phyloP scores from a whole-genome alignment of 2,329 filamentous ascomycete genomes.

The Fusarium devonianum region DNA sequence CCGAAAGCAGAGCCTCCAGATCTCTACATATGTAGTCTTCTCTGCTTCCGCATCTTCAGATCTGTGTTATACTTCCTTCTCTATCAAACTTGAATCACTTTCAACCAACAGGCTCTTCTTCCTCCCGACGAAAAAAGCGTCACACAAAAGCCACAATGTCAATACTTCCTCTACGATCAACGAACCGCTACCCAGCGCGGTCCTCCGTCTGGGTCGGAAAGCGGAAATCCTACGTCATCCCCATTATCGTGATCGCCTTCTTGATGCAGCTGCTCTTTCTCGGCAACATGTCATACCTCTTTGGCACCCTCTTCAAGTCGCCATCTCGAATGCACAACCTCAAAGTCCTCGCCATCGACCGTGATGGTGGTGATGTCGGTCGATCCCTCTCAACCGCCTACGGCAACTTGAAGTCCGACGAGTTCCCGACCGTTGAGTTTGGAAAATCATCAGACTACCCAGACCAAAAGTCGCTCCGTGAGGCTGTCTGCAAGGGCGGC shows the following conservation, averaged over 20 bases:
- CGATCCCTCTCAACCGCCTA: slow-evolving; percentile 42
- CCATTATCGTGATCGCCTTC: not conserved
- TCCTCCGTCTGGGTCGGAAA: slow-evolving; percentile 8
- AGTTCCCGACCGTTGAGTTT: slow-evolving; percentile 43
- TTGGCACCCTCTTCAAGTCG: slow-evolving; percentile 41
- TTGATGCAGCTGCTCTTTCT: slow-evolving; percentile 12
- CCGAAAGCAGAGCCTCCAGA: too few relatives aligned
- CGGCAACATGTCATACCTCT: slow-evolving; percentile 40
- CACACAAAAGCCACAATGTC: slow-evolving; percentile 1
- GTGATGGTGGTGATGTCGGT: slow-evolving; percentile 42
- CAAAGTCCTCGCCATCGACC: slow-evolving; percentile 39
- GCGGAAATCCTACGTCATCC: slow-evolving; percentile 10
- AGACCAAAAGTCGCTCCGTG: slow-evolving; percentile 27
- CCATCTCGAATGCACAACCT: slow-evolving; percentile 28
- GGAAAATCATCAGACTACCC: slow-evolving; percentile 32
- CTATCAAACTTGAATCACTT: too few relatives aligned
- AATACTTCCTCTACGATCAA: slow-evolving; percentile 5
- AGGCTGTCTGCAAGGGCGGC: slow-evolving; percentile 44
- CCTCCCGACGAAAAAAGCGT: too few relatives aligned
- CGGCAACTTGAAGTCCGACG: slow-evolving; percentile 32
- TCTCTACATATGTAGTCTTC: too few relatives aligned
- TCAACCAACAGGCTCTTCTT: not conserved
- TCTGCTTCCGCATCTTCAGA: too few relatives aligned
- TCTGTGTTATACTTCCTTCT: too few relatives aligned
- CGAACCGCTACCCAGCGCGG: slow-evolving; percentile 6